These are phyloP conservation scores for Geosmithia morbida DNA, from an alignment of 2,329 filamentous ascomycete species.

Conservation along the genomic window DNA sequence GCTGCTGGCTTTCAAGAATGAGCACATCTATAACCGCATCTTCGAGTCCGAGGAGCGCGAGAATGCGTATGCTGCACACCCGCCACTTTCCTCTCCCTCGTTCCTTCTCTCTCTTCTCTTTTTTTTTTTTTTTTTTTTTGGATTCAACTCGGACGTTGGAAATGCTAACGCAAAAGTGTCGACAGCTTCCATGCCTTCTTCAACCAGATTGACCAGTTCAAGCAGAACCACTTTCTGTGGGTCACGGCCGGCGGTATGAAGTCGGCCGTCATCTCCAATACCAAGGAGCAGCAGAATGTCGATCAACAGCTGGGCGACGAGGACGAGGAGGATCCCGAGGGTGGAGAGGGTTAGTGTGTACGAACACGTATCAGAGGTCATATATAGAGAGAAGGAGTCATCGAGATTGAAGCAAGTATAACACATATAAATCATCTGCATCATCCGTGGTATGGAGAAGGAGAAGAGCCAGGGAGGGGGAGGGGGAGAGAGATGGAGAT, in stretches of 20 bases:
- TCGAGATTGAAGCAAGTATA: neutral
- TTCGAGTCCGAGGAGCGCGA: conserved; percentile 81
- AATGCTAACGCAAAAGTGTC: neutral
- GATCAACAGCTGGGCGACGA: conserved; percentile 36
- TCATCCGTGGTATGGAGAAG: neutral
- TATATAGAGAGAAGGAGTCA: neutral
- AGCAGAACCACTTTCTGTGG: conserved; percentile 59
- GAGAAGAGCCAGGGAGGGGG: neutral
- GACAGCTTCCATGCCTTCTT: conserved; percentile 62
- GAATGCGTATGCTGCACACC: conserved; percentile 52
- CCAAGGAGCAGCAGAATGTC: conserved; percentile 23
- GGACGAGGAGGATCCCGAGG: conserved; percentile 28
- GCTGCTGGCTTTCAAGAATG: conserved; percentile 80
- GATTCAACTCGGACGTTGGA: too few species aligned
- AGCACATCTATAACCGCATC: conserved; percentile 83
- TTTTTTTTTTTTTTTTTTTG: too few species aligned
- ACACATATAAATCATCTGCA: too few species aligned
- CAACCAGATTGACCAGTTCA: conserved; percentile 65
- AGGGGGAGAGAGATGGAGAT: too few species aligned
- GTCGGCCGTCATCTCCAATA: conserved; percentile 31
- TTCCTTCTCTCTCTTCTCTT: neutral
- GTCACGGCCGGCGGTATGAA: conserved; percentile 54
- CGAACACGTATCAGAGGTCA: neutral
- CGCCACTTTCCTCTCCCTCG: neutral
- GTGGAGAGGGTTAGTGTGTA: conserved; percentile 22